These are phyloP conservation scores for Linnemannia hyalina DNA, from an alignment of 192 early-diverging fungal species.

Conservation along the genomic window DNA sequence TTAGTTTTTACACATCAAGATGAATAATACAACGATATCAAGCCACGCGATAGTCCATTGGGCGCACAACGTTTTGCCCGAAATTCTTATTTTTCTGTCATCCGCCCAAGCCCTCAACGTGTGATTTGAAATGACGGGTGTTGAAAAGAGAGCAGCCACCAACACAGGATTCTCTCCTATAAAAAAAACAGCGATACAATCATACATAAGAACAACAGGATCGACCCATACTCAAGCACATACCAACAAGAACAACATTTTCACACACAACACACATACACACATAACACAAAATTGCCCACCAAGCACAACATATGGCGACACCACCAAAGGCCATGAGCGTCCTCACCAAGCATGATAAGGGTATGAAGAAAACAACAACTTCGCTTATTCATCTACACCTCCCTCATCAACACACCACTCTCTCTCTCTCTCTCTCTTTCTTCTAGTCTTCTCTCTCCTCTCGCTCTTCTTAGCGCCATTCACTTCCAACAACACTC, in stretches of 20 bases:
- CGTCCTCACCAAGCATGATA: neutral
- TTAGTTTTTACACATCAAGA: too few species aligned
- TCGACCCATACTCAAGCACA: neutral
- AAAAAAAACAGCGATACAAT: neutral
- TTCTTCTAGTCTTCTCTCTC: neutral
- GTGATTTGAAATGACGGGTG: neutral
- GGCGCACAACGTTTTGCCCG: neutral
- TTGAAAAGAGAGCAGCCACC: neutral
- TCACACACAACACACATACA: neutral
- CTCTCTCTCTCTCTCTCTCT: neutral
- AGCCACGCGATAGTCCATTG: neutral
- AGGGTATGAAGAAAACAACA: neutral
- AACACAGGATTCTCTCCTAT: neutral
- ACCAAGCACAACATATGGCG: constrained; percentile 6
- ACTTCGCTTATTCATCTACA: neutral
- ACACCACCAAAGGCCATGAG: constrained; percentile 2
- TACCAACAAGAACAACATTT: neutral
- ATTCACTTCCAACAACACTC: neutral
- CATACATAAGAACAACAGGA: neutral
- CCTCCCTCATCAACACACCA: neutral
- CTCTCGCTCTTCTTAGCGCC: neutral
- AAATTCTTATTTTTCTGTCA: neutral
- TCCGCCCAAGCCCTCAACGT: neutral
- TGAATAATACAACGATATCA: too few species aligned
- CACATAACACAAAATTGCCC: neutral